Evolutionary conservation across 805 yeast genomes (phyloP), one percentile per base, ranked within the genome.

Genomic region (Candida fluviatilis): DNA sequence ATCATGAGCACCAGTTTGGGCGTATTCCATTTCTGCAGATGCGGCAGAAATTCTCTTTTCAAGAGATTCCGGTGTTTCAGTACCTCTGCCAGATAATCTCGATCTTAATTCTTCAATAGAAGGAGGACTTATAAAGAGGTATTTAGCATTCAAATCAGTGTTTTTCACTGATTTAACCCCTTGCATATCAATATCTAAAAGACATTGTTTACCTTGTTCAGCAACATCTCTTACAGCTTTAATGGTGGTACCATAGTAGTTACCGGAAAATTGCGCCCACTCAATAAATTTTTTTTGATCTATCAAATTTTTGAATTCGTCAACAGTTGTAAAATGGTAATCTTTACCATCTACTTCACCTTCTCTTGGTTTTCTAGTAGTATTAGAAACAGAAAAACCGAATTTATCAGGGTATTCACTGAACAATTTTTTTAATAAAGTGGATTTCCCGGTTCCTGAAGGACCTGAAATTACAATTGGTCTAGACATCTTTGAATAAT

Each of bases 391-490:
- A 35, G 96, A 86, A 63, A 93, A 93, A 3, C 98, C 99, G 66
- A 93, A 93, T 45, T 71, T 77, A 50, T 76, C 81, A 43, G 99
- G 99, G 64, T 61, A 89, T 61, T 91, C 98, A 34, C 84, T 89
- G 57, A 93, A 85, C 48, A 93, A 72, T 60, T 82, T 84, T 68
- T 93, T 89, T 58, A 93, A 73, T 39, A 93, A 72, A 10, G 99
- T 93, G 49, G 97, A 88, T 65, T 93, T 93, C 47, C 99, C 99
- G 27, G 97, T 75, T 31, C 91, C 96, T 36, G 96, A 87, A 39
- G 99, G 99, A 49, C 99, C 99, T 30, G 96, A 89, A 45, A 93
- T 76, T 47, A 93, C 97, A 48, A 93, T 82, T 36, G 97, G 98
- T 64, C 93, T 86, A 42, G 63, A 42, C 61, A 56, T 56, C 7